phyloP scores from a whole-genome alignment of 192 early-diverging fungal species.

The Podila minutissima region DNA sequence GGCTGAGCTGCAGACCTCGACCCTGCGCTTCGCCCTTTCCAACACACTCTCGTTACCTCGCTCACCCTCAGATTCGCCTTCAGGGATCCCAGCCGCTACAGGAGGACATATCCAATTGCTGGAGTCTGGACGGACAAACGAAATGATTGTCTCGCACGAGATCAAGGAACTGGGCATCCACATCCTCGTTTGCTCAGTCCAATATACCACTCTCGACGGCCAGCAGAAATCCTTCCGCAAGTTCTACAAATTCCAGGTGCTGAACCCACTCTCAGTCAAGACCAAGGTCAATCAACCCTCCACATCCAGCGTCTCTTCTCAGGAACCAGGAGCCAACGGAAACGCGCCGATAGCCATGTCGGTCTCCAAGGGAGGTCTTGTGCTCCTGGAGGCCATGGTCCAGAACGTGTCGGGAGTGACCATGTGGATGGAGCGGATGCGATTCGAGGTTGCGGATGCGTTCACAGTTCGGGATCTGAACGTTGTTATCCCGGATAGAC shows the following conservation, averaged over 20 bases:
- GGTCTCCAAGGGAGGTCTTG: constrained; percentile 59
- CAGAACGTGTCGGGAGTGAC: constrained; percentile 83
- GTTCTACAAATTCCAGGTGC: constrained; percentile 96
- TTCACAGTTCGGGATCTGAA: constrained; percentile 81
- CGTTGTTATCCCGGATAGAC: constrained; percentile 36
- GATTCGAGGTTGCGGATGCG: constrained; percentile 82
- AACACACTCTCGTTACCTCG: constrained; percentile 61
- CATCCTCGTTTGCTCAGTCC: constrained; percentile 87
- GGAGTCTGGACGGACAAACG: constrained; percentile 74
- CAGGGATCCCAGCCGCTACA: constrained; percentile 25
- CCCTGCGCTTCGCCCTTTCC: constrained; percentile 80
- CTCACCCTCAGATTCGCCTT: background rate
- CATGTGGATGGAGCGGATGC: constrained; percentile 90
- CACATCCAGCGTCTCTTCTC: constrained; percentile 25
- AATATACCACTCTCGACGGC: constrained; percentile 78
- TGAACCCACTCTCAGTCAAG: constrained; percentile 95
- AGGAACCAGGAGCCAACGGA: constrained; percentile 18
- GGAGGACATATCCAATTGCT: constrained; percentile 55
- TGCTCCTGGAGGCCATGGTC: constrained; percentile 94
- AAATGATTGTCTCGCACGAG: constrained; percentile 89
- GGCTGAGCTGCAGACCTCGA: constrained; percentile 87
- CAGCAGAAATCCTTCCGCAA: constrained; percentile 81
- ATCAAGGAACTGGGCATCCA: constrained; percentile 96
- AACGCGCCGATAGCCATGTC: background rate
- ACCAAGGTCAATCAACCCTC: constrained; percentile 91